Base-by-base conservation (phyloP, 129 eudicot genomes). In the Helichrysum umbraculigerum region DNA sequence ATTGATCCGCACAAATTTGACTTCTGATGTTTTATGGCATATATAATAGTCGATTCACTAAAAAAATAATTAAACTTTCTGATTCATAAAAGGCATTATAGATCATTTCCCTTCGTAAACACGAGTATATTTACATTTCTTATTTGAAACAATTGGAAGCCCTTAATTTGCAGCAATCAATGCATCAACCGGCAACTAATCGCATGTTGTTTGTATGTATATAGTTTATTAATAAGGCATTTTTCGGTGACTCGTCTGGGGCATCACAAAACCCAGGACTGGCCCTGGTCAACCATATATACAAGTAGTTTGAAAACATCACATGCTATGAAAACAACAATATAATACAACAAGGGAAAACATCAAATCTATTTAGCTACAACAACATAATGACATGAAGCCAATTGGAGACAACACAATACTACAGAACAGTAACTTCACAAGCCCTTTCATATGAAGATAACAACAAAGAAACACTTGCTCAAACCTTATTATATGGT, bases 311-410 rank as follows among this genome's bases (percentile, higher is more conserved):
- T 71, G 77, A 61, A 78, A 78, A 47, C 66, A 71, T 77, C 68
- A 77, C 68, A 67, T 57, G 47, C 68, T 67, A 77, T 56, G 74
- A 77, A 66, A 77, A 77, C 68, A 78, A 78, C 63, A 78, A 70
- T 29, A 59, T 12, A 59, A 42, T 70, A 78, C 72, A 51, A 78
- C 66, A 51, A 44, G 33, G 21, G 66, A 4, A 71, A 71, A n/a
- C 61, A 58, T 71, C 61, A 52, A 34, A 79, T 62, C 58, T 25
- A 79, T 79, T 34, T 71, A 22, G 59, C 57, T 39, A 79, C 82
- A 79, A 51, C 77, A 63, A 39, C 73, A 63, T 79, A 63, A 54
- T 32, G 78, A 62, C 82, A 79, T 34, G 25, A 10, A 41, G 51
- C 21, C 82, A 47, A 62, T 50, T 71, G 73, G 19, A 62, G 82